Evolutionary conservation across 306 rosid species (phyloP), one percentile per base, ranked within the genome.

Genomic region (Oxytropis ochrocephala): DNA sequence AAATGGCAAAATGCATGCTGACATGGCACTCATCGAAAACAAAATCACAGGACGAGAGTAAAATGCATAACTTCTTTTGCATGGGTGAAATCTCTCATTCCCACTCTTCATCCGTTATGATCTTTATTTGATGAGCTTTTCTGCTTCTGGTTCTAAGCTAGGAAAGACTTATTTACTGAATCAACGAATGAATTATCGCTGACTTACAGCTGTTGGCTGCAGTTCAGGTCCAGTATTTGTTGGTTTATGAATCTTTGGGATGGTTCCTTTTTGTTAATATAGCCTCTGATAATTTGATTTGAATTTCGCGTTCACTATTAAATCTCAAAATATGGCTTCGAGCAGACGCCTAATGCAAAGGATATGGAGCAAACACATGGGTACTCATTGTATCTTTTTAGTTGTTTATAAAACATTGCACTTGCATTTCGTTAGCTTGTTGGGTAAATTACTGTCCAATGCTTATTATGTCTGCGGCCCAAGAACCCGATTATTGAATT

Each of bases 191-290:
- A 36, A 39, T 24, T 44, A 67, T 53, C 33, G 35, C 65, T 70
- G 73, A 54, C 60, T 47, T 11, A 35, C 55, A 35, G 42, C 62
- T 63, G 12, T 69, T 76, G 75, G 58, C 57, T 49, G 66, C 71
- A 76, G 11, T 53, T 63, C 35, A 44, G 63, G 55, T 63, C 55
- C 48, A 14, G 35, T 51, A 52, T 39, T 61, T 30, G 17, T 70
- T 0, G 18, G 67, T 35, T 12, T 44, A 5, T 53, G 62, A 53
- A 70, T 35, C 35, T 30, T 78, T 30, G 36, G 24, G n/a, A 55
- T 49, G 21, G 12, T 65, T 72, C 53, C 67, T 49, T 36, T 51
- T 10, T 35, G 44, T 13, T 30, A 6, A n/a, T n/a, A 11, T 60
- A 59, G 39, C 35, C 49, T 56, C 18, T 0, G 55, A 47, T 64